Percentiles rank a stretch among this genome's conserved stretches.
Conservation (phyloP, 1,139 yeast species). For the Geotrichum europaeum region DNA sequence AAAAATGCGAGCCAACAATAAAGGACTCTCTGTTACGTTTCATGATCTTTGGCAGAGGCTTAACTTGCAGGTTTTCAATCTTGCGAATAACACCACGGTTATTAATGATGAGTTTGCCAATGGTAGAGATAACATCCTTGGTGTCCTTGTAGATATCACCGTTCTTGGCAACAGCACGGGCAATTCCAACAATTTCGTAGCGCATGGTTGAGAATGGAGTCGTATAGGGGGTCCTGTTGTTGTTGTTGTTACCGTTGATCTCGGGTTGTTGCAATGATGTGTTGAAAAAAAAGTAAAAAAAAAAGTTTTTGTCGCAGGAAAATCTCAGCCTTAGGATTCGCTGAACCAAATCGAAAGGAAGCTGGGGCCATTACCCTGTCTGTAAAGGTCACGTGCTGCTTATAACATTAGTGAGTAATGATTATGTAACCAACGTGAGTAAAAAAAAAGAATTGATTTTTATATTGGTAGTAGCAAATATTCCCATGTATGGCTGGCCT, state of each 20-base stretch:
- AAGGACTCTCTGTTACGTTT: constrained; percentile 84
- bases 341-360: background rate
- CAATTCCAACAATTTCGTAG: constrained; percentile 85
- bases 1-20: constrained; percentile 82
- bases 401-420: background rate
- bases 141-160: constrained; percentile 30
- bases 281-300: background rate
- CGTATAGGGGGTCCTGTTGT: background rate
- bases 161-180: constrained; percentile 44
- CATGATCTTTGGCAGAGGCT: constrained; percentile 72
- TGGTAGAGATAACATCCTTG: constrained; percentile 60
- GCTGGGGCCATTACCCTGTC: background rate
- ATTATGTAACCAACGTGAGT: no score
- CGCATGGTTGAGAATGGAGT: constrained; percentile 47
- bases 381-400: background rate
- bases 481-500: no score
- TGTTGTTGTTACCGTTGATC: background rate
- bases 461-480: background rate
- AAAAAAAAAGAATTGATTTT: no score
- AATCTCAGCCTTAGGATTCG: background rate
- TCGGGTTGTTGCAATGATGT: background rate
- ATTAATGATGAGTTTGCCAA: constrained; percentile 74
- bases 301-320: background rate
- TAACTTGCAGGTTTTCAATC: constrained; percentile 71
- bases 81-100: constrained; percentile 91